phyloP scores from a whole-genome alignment of 768 basidiomycete genomes.

The Dentipellis sp. region DNA sequence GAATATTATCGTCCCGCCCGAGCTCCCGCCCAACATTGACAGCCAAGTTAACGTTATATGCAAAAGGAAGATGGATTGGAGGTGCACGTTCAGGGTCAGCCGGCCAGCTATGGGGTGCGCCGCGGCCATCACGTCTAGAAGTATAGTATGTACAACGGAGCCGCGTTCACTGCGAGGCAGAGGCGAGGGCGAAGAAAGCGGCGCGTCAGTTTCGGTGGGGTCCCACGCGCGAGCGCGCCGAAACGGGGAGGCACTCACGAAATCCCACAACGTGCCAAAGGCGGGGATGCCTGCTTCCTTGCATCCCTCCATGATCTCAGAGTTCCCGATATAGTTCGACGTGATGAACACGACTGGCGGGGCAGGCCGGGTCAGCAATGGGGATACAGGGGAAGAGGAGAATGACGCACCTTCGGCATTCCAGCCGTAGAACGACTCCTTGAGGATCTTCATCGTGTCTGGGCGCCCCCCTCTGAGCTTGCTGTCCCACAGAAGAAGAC shows the following conservation, averaged over 20 bases:
- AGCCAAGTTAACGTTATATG: not conserved
- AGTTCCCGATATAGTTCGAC: constrained; percentile 31
- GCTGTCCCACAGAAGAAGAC: constrained; percentile 32
- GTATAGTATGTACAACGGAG: not conserved
- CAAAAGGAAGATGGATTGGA: not conserved
- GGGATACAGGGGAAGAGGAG: too few species aligned
- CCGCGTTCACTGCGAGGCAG: constrained; percentile 2
- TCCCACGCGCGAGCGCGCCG: not conserved
- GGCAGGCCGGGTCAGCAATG: not conserved
- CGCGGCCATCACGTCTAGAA: not conserved
- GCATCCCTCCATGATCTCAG: constrained; percentile 32
- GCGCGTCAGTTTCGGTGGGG: not conserved
- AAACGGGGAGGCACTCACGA: constrained; percentile 3
- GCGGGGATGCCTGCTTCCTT: constrained; percentile 27
- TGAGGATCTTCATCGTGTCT: constrained; percentile 28
- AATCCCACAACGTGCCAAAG: constrained; percentile 24
- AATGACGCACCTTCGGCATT: constrained; percentile 22
- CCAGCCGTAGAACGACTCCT: constrained; percentile 27
- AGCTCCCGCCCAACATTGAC: not conserved
- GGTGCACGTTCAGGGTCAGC: not conserved
- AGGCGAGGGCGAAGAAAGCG: too few species aligned
- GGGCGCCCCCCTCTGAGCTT: constrained; percentile 30
- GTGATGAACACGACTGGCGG: constrained; percentile 32
- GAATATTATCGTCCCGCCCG: not conserved
- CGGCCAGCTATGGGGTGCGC: not conserved